These are phyloP conservation scores for Phytopythium ostracodes DNA, from an alignment of 352 stramenopile genomes.

Conservation along the genomic window DNA sequence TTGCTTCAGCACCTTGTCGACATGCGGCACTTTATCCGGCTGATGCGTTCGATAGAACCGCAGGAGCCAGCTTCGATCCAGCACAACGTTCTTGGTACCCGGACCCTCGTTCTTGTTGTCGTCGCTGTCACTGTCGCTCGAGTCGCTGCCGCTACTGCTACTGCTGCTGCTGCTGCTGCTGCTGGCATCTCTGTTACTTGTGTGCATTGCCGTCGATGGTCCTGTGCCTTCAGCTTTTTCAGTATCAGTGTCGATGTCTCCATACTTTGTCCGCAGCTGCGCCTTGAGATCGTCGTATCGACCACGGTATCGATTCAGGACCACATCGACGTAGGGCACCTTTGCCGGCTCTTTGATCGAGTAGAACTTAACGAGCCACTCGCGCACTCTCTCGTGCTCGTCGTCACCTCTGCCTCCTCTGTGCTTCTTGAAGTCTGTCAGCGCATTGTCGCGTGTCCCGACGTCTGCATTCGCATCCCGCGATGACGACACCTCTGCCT, in stretches of 20 bases:
- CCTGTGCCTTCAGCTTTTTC: background rate
- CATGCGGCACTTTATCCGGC: conserved; percentile 38
- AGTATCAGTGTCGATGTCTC: conserved; percentile 9
- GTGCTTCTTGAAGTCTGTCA: background rate
- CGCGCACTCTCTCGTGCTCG: conserved; percentile 26
- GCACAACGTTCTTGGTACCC: conserved; percentile 15
- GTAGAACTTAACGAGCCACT: conserved; percentile 54
- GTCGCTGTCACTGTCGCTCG: conserved; percentile 15
- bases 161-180: conserved; percentile 11
- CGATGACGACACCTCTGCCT: background rate
- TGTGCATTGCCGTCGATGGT: no score
- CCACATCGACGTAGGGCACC: conserved; percentile 48
- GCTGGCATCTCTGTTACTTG: background rate
- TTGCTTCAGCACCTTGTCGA: conserved; percentile 50
- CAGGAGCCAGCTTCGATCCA: conserved; percentile 48
- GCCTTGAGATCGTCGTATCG: conserved; percentile 50
- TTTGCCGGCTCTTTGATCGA: conserved; percentile 37
- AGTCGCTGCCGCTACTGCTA: conserved; percentile 10
- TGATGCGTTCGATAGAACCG: conserved; percentile 54
- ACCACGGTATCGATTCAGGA: conserved; percentile 53
- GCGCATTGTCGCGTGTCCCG: background rate
- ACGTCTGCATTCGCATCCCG: background rate
- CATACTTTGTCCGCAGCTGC: conserved; percentile 52
- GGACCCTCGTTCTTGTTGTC: conserved; percentile 6
- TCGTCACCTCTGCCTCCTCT: conserved; percentile 12